Base-by-base conservation (phyloP, 176 grass and related monocot genomes). In the Aegilops sharonensis region DNA sequence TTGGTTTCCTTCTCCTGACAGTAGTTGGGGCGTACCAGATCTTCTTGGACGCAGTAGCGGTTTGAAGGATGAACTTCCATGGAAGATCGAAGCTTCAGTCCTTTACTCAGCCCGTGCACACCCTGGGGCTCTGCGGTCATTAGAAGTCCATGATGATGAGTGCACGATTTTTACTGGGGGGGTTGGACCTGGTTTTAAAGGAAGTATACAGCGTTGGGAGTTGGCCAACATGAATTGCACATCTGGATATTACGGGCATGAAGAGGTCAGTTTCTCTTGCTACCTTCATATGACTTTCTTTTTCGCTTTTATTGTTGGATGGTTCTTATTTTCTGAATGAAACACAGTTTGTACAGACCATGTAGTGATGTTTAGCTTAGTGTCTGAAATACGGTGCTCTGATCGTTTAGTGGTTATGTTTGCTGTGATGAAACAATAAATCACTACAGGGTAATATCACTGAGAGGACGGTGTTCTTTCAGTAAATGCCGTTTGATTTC, bases 171-270 rank as follows among this genome's bases (percentile, higher is more conserved):
- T 91, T 92, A 98, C 96, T 64, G 96, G 90, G 21, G 96, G 96
- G 64, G 90, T 95, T 87, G 93, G 96, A 80, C 91, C 96, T 92
- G 93, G 93, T 70, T 98, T 98, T 78, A 93, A 87, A 87, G 96
- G 96, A 82, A 98, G 93, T 82, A 84, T 98, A 60, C 93, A 98
- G 81, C 93, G 83, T 62, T 98, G 96, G 96, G 96, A 98, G 74
- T 90, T 98, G 17, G 86, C 91, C 75, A 98, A 88, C 56, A 89
- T 93, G 87, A 95, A 85, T 81, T 98, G 96, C 86, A 89, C 86
- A 52, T 98, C 91, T 64, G 93, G 96, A 56, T 98, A 98, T 89
- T 95, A 98, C 79, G 93, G 93, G 23, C 93, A 98, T 86, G 96
- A 98, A 86, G 96, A 98, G 93, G 96, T 95, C 76, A 90, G 81